Evolutionary conservation across 2,329 filamentous ascomycete species (phyloP).

Genomic region (Pseudocercospora vitis): DNA sequence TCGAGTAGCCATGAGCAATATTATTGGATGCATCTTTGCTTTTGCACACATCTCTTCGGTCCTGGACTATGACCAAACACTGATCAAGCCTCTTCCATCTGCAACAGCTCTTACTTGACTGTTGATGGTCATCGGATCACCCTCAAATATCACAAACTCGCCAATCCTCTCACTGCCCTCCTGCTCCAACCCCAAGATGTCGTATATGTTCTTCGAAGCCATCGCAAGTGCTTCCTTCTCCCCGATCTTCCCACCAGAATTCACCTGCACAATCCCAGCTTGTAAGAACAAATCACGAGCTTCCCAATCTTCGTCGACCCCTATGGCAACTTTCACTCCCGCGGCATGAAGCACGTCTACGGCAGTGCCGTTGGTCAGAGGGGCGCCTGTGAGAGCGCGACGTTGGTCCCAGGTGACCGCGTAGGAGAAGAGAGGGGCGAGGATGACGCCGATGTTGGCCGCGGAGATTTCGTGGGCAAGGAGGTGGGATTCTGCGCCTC

Average conservation of each 20-base stretch:
- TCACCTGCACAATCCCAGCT: conserved; percentile 61
- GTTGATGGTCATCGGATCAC: conserved; percentile 62
- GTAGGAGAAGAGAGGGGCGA: conserved; percentile 60
- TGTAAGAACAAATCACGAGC: conserved; percentile 60
- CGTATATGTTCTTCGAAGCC: conserved; percentile 58
- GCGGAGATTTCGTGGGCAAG: conserved; percentile 59
- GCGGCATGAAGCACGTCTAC: conserved; percentile 59
- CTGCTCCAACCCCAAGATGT: conserved; percentile 53
- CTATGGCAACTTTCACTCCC: conserved; percentile 59
- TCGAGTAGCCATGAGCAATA: too few species aligned
- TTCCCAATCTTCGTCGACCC: conserved; percentile 62
- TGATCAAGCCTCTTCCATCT: conserved; percentile 40
- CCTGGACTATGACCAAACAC: conserved; percentile 33
- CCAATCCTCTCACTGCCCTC: conserved; percentile 26
- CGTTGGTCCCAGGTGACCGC: conserved; percentile 61
- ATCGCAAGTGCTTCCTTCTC: conserved; percentile 59
- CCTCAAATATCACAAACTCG: conserved; percentile 64
- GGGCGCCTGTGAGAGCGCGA: conserved; percentile 62
- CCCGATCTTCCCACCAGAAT: conserved; percentile 56
- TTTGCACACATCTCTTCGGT: too few species aligned
- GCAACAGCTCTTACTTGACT: conserved; percentile 57
- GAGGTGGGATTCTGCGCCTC: conserved; percentile 63
- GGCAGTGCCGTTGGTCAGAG: conserved; percentile 64
- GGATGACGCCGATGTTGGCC: conserved; percentile 59
- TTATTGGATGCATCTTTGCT: too few species aligned